A percentile compares a stretch with the other conserved stretches of the same genome.
These are phyloP conservation scores for Bisporella sp. DNA, from an alignment of 2,329 filamentous ascomycete genomes.

Conservation along the genomic window DNA sequence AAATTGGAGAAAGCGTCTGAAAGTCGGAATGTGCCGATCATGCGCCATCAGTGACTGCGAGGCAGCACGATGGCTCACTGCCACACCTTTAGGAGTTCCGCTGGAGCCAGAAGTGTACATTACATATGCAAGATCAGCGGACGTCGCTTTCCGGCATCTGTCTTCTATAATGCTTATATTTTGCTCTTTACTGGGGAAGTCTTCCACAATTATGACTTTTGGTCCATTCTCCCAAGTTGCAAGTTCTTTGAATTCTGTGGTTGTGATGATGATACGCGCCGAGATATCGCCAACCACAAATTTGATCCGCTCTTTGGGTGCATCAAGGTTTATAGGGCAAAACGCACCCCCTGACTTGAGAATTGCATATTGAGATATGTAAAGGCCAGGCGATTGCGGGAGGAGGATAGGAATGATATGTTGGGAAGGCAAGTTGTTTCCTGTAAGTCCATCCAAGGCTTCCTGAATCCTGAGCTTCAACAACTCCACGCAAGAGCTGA, in stretches of 20 bases:
- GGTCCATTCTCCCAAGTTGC: slow-evolving; percentile 31
- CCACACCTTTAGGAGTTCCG: slow-evolving; percentile 81
- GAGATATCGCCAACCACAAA: slow-evolving; percentile 77
- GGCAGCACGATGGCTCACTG: slow-evolving; percentile 70
- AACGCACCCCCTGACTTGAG: slow-evolving; percentile 80
- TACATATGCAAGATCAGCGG: slow-evolving; percentile 62
- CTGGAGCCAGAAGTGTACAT: slow-evolving; percentile 94
- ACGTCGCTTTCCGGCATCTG: slow-evolving; percentile 6
- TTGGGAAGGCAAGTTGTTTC: slow-evolving; percentile 16
- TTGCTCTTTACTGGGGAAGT: slow-evolving; percentile 14
- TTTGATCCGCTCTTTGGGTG: slow-evolving; percentile 65
- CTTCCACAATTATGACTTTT: slow-evolving; percentile 35
- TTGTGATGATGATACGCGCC: slow-evolving; percentile 63
- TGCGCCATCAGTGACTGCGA: slow-evolving; percentile 81
- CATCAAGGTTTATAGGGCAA: slow-evolving; percentile 75
- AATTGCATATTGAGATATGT: slow-evolving; percentile 69
- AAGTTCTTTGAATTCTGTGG: slow-evolving; percentile 35
- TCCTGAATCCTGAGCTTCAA: slow-evolving; percentile 14
- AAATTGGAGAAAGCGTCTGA: slow-evolving; percentile 81
- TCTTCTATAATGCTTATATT: background rate
- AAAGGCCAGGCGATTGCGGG: slow-evolving; percentile 70
- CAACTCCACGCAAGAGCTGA: slow-evolving; percentile 34
- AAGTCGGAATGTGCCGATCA: slow-evolving; percentile 66
- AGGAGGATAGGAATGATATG: slow-evolving; percentile 68
- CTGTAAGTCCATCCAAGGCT: slow-evolving; percentile 1